Conservation (phyloP, 2,329 filamentous ascomycete genomes). For the Scedosporium apiospermum region DNA sequence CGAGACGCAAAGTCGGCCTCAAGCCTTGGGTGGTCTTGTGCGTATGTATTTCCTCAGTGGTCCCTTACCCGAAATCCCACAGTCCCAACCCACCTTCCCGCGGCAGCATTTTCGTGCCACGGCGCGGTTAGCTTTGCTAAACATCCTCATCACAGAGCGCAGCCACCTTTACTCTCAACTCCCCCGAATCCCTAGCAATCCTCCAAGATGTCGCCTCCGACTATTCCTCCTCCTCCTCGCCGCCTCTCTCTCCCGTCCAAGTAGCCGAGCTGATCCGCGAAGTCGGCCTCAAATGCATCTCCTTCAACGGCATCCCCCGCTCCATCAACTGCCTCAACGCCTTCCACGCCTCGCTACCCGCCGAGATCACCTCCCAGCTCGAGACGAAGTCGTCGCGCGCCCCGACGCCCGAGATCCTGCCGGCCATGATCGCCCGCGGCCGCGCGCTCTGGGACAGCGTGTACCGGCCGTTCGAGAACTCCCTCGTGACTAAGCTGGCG, state of each 20-base stretch:
- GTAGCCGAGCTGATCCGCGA: constrained; percentile 66
- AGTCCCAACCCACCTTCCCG: too few relatives aligned
- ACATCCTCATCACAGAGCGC: constrained; percentile 50
- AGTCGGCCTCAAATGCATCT: constrained; percentile 67
- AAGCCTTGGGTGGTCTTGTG: constrained; percentile 60
- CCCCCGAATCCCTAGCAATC: constrained; percentile 60
- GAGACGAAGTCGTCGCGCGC: constrained; percentile 46
- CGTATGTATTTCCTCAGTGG: constrained; percentile 26
- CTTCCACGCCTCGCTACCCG: constrained; percentile 55
- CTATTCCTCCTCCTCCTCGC: constrained; percentile 9
- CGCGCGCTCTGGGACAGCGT: constrained; percentile 64
- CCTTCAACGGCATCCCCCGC: constrained; percentile 73
- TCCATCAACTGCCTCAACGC: constrained; percentile 74
- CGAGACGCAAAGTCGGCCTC: constrained; percentile 49
- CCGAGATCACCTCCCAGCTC: constrained; percentile 41
- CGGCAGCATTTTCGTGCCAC: background rate
- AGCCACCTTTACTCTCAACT: constrained; percentile 79
- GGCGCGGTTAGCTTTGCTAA: background rate
- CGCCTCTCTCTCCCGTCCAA: constrained; percentile 25
- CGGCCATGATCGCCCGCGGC: constrained; percentile 47
- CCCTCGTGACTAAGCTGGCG: constrained; percentile 61
- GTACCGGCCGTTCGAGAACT: constrained; percentile 64
- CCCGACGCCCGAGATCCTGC: constrained; percentile 42
- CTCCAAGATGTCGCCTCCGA: constrained; percentile 45
- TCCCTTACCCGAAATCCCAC: background rate